Evolutionary conservation across 768 basidiomycete species (phyloP), one percentile per base, ranked within the genome.

Genomic region (Xerocomellus intermedius): DNA sequence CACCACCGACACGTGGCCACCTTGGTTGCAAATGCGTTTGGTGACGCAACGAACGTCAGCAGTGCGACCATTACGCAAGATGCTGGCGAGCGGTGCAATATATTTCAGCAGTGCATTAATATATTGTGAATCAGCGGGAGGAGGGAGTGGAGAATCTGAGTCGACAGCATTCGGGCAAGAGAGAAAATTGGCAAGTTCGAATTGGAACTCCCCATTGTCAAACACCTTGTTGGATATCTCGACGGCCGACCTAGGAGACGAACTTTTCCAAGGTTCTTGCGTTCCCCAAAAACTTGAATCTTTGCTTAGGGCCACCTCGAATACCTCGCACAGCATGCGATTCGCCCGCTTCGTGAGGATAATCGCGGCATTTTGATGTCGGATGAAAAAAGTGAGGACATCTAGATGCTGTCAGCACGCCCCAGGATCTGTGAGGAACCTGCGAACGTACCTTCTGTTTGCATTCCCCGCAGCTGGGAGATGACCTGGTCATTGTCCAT

Each of bases 171-270:
- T 5, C 13, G 4, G 33, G 13, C 5, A 5, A 33, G 33, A 33
- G 33, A 33, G 33, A 14, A 33, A 33, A 14, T 33, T 13, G 12
- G 33, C 13, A 5, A 33, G 13, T 5, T 45, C 43, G 1, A 16
- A 30, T 37, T 30, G 43, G n/a, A 52, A 30, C 5, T 19, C 19
- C 13, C 3, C 21, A 6, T 47, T 45, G 16, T 48, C 52, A 41
- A 53, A 53, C 12, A 53, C 50, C 9, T 43, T 24, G 33, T 63
- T 48, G 14, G 71, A 64, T 24, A 77, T 28, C 19, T 66, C 50
- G 42, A 77, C 61, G 4, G 76, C 72, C 14, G 74, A 73, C 0
- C 71, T 71, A 8, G 79, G 77, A 57, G 72, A 81, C 0, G 69
- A 69, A 22, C 74, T 5, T 13, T 14, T 14, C 33, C 6, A 13